Base-by-base conservation (phyloP, 169 alveolate genomes). In the Eimeria falciformis region DNA sequence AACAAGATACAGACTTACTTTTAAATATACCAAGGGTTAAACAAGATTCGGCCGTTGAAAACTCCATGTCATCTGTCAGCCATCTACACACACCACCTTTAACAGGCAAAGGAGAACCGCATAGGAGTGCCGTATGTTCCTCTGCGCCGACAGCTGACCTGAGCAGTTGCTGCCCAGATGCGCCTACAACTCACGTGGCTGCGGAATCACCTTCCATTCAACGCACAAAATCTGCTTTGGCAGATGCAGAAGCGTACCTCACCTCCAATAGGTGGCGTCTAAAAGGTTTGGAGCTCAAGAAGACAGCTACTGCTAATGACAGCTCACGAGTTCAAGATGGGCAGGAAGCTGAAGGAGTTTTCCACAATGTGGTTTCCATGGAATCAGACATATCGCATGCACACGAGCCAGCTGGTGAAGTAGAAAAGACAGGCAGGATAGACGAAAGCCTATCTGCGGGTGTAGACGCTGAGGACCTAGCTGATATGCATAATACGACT, bases 201-300 rank as follows among this genome's bases (percentile, higher is more conserved):
- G n/a, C n/a, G n/a, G 62, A 50, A 50, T 50, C 62, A 50, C 62
- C 62, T 50, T 50, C 62, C 7, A 14, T 14, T 14, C n/a, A 7
- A 14, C 62, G 62, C 21, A 47, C 73, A 9, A 78, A 78, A 21
- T 0, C 68, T 4, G n/a, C 29, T 5, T 29, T 78, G 27, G 87
- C 50, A 50, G 69, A 78, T 14, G 87, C 87, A n/a, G 68, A 46
- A 14, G 50, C 23, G 0, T 78, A 78, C 29, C 71, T 78, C 1
- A 56, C 47, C 71, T 47, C 69, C 23, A 78, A 78, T 12, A 58
- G 87, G 21, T 78, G 71, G 87, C 0, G 53, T 27, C 50, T 78
- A n/a, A n/a, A n/a, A 50, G 62, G 14, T 50, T 50, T 14, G 62
- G 14, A 50, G 62, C 7, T 7, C 62, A 50, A 50, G 14, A 7